phyloP scores from a whole-genome alignment of 805 yeast species.

The Nakazawaea siamensis region DNA sequence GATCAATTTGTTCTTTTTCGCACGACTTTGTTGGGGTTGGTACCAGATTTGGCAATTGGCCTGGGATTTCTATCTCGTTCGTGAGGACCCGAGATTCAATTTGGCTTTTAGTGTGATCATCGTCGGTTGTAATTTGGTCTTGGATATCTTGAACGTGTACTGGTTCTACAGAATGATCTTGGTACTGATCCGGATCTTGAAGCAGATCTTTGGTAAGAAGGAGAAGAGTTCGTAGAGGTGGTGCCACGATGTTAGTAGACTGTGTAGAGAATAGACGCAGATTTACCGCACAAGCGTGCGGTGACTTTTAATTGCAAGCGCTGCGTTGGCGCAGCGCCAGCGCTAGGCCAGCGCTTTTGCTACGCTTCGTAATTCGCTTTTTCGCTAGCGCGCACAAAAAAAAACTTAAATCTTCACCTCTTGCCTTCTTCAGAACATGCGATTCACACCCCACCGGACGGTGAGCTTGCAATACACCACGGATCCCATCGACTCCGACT shows the following conservation, averaged over 20 bases:
- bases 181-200: conserved; percentile 26
- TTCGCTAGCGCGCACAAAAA: too few relatives aligned
- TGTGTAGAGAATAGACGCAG: neutral
- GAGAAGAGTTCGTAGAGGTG: neutral
- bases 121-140: conserved; percentile 22
- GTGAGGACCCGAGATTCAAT: conserved; percentile 21
- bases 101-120: conserved; percentile 18
- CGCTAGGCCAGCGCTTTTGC: too few relatives aligned
- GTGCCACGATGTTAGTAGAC: neutral
- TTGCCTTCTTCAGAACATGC: conserved; percentile 12
- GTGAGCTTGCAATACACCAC: conserved; percentile 13
- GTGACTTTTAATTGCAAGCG: neutral
- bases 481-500: conserved; percentile 19
- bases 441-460: conserved; percentile 21
- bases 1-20: conserved; percentile 24
- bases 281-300: too few relatives aligned
- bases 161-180: conserved; percentile 30
- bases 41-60: conserved; percentile 22
- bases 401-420: neutral
- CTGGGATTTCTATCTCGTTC: conserved; percentile 19
- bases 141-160: conserved; percentile 25
- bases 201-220: conserved; percentile 17
- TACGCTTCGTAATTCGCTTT: too few relatives aligned
- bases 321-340: too few relatives aligned
- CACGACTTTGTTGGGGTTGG: conserved; percentile 31